Evolutionary conservation across 768 basidiomycete genomes (phyloP).

Genomic region (Naganishia friedmannii): DNA sequence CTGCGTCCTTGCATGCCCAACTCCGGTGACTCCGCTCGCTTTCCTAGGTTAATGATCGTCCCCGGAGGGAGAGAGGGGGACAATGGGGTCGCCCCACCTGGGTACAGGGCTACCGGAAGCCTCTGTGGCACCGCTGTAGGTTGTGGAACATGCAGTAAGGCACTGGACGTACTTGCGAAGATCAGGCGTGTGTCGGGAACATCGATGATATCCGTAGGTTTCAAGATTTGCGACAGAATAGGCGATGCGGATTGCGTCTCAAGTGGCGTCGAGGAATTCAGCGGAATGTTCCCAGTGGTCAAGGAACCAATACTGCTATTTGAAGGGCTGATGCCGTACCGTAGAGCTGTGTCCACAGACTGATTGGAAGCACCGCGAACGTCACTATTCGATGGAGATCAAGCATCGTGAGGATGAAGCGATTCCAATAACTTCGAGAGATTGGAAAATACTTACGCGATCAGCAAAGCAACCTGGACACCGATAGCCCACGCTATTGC

Average conservation of each 20-base stretch:
- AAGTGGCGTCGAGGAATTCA: background rate
- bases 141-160: background rate
- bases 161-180: background rate
- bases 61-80: background rate
- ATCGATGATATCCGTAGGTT: background rate
- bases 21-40: background rate
- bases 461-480: background rate
- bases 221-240: background rate
- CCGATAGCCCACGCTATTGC: conserved; percentile 9
- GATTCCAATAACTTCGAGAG: too few relatives aligned
- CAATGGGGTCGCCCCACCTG: background rate
- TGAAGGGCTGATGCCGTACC: background rate
- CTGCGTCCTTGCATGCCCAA: background rate
- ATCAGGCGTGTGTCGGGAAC: background rate
- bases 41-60: background rate
- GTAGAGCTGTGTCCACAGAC: too few relatives aligned
- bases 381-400: background rate
- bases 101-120: background rate
- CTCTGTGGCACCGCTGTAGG: background rate
- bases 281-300: background rate
- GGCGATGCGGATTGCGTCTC: background rate
- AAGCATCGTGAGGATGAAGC: background rate
- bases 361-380: background rate
- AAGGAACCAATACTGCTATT: background rate
- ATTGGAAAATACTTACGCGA: background rate